Base-by-base conservation (phyloP, 106 monocot species). In the Allium sativum region DNA sequence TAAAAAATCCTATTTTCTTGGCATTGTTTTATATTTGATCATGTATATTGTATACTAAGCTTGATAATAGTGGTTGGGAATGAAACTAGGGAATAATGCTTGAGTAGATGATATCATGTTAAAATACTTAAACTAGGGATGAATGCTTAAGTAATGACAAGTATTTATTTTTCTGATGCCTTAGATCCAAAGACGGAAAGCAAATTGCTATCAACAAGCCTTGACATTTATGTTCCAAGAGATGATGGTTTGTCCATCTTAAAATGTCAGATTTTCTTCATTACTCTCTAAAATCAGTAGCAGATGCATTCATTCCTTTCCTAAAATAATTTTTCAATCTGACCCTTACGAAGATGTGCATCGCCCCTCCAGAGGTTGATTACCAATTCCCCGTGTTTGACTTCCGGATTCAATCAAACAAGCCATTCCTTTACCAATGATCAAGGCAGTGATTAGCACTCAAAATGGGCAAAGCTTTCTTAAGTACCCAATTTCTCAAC, bases 321-420 rank as follows among this genome's bases (percentile, higher is more conserved):
- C 40, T 66, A 19, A 1, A 20, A 15, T 12, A 45, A 20, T 22
- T 64, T 21, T 48, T 64, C 48, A 14, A 64, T n/a, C 48, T 31
- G 21, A 48, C 63, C 1, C 63, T 31, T 67, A 20, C 18, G 44
- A 67, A 42, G 88, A 93, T 42, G 64, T 80, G 9, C 54, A 82
- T 6, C 50, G 68, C 14, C 79, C 88, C 44, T 88, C 84, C 45
- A 75, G 79, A 18, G 79, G 82, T 8, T 82, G 93, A 1, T n/a
- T 84, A 1, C 53, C 62, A 57, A 56, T 82, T 7, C 76, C 87
- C 47, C 21, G 79, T 11, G 14, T 65, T 12, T 58, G 71, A 3
- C 17, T 19, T 7, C 40, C 81, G 13, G 70, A 73, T 7, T 58
- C 70, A 14, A 16, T 85, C 44, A 66, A 54, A 13, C 45, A 93